Percentiles rank a stretch among this genome's conserved stretches.
Conservation (phyloP, 805 yeast species). For the Ogataea trehaloabstinens region DNA sequence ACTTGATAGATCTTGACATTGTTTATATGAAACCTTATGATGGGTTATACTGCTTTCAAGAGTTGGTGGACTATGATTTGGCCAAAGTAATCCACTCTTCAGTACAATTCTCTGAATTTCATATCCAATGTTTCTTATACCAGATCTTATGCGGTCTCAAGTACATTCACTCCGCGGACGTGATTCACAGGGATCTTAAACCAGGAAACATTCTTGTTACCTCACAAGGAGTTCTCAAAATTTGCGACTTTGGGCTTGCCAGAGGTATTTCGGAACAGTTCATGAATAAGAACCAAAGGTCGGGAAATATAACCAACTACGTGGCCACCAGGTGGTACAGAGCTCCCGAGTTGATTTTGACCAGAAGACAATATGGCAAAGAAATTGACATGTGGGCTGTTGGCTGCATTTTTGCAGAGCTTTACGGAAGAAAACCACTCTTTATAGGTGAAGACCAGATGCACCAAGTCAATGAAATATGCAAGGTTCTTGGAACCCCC, state of each 20-base stretch:
- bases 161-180: slow-evolving; percentile 89
- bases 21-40: slow-evolving; percentile 66
- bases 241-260: slow-evolving; percentile 93
- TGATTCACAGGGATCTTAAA: slow-evolving; percentile 87
- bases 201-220: slow-evolving; percentile 87
- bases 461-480: slow-evolving; percentile 69
- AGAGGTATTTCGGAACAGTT: slow-evolving; percentile 54
- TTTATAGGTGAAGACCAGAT: slow-evolving; percentile 73
- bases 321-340: slow-evolving; percentile 96
- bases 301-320: slow-evolving; percentile 65
- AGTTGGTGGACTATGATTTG: slow-evolving; percentile 77
- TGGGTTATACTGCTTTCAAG: slow-evolving; percentile 89
- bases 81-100: slow-evolving; percentile 76
- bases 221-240: slow-evolving; percentile 69
- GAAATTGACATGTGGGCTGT: slow-evolving; percentile 90
- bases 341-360: slow-evolving; percentile 83
- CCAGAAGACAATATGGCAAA: slow-evolving; percentile 57
- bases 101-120: slow-evolving; percentile 80
- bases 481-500: slow-evolving; percentile 73
- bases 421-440: slow-evolving; percentile 75
- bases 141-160: slow-evolving; percentile 85
- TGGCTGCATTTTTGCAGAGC: slow-evolving; percentile 86
- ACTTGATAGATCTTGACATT: slow-evolving; percentile 70
- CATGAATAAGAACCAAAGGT: slow-evolving; percentile 32
- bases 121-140: slow-evolving; percentile 70